Conservation (phyloP, 2,329 filamentous ascomycete genomes). For the Botrytis cinerea region DNA sequence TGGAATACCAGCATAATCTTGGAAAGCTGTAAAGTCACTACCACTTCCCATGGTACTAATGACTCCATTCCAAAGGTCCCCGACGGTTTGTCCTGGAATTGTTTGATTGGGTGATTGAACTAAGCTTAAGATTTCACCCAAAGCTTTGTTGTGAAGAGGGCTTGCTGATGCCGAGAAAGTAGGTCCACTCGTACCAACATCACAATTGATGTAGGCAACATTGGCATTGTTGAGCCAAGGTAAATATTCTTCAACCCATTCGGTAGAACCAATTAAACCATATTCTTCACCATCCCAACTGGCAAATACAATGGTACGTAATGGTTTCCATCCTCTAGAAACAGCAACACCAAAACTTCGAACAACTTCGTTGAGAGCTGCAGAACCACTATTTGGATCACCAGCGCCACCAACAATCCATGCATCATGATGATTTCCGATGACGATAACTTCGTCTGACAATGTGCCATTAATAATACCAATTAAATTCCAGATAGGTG, state of each 20-base stretch:
- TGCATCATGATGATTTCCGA: constrained; percentile 91
- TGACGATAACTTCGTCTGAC: constrained; percentile 81
- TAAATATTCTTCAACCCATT: constrained; percentile 83
- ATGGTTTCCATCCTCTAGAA: constrained; percentile 75
- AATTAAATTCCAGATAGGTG: constrained; percentile 87
- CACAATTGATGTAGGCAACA: constrained; percentile 77
- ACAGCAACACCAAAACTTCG: constrained; percentile 72
- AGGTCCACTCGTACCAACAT: constrained; percentile 66
- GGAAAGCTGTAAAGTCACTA: constrained; percentile 68
- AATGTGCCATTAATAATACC: constrained; percentile 88
- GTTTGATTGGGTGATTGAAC: constrained; percentile 48
- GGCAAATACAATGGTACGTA: constrained; percentile 88
- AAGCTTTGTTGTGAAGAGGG: constrained; percentile 62
- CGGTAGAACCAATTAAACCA: constrained; percentile 75
- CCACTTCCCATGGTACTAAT: constrained; percentile 63
- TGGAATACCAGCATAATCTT: constrained; percentile 54
- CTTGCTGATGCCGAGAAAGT: constrained; percentile 57
- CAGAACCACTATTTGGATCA: constrained; percentile 81
- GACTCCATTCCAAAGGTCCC: constrained; percentile 53
- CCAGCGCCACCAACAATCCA: constrained; percentile 85
- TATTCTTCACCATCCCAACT: constrained; percentile 77
- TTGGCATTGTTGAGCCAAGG: constrained; percentile 72
- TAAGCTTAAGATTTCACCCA: constrained; percentile 56
- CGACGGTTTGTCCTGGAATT: constrained; percentile 44
- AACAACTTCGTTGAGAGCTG: constrained; percentile 76